Conservation (phyloP, 306 rosid genomes). For the Amphicarpaea edgeworthii region DNA sequence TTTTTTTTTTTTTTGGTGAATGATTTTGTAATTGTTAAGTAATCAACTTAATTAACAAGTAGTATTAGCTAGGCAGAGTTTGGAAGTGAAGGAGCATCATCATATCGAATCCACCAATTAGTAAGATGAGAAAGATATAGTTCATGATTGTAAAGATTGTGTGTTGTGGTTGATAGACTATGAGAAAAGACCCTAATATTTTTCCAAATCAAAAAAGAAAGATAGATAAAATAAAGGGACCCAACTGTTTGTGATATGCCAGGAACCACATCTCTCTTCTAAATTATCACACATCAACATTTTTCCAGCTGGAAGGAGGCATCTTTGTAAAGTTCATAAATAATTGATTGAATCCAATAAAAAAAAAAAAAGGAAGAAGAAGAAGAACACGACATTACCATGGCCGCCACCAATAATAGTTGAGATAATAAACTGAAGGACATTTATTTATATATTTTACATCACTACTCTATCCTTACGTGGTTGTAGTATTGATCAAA, state of each 20-base stretch:
- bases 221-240: slow-evolving; percentile 36
- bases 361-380: background rate
- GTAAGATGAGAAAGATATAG: slow-evolving; percentile 38
- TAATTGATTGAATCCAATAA: slow-evolving; percentile 52
- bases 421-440: slow-evolving; percentile 13
- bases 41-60: slow-evolving; percentile 13
- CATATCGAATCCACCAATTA: slow-evolving; percentile 27
- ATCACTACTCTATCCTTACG: slow-evolving; percentile 3
- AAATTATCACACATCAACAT: slow-evolving; percentile 42
- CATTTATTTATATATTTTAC: slow-evolving; percentile 6
- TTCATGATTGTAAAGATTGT: slow-evolving; percentile 43
- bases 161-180: slow-evolving; percentile 44
- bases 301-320: slow-evolving; percentile 66
- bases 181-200: slow-evolving; percentile 24
- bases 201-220: slow-evolving; percentile 29
- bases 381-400: slow-evolving; percentile 46
- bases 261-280: slow-evolving; percentile 37
- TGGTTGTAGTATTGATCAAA: slow-evolving; percentile 15
- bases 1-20: background rate
- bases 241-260: slow-evolving; percentile 26
- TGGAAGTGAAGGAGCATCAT: slow-evolving; percentile 30
- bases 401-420: slow-evolving; percentile 39
- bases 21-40: slow-evolving; percentile 3
- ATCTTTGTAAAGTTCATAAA: slow-evolving; percentile 54
- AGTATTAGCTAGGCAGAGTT: background rate